Evolutionary conservation across 768 basidiomycete genomes (phyloP).

Genomic region (Xerocomellus dryophilus): DNA sequence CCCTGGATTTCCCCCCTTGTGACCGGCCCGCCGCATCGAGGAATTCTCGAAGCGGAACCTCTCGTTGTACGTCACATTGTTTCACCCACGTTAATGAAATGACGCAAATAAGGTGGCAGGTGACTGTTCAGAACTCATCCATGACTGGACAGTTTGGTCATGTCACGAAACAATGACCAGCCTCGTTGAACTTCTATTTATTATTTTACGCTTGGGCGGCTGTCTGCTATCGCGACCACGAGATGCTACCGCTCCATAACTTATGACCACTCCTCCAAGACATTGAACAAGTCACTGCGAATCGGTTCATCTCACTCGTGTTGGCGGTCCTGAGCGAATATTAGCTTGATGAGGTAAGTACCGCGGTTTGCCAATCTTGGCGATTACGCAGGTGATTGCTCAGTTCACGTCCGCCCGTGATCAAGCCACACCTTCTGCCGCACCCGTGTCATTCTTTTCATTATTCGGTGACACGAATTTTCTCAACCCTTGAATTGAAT

Average conservation of each 20-base stretch:
- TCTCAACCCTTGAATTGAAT: conserved; percentile 5
- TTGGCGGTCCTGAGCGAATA: neutral
- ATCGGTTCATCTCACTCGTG: conserved; percentile 4
- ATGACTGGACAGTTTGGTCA: neutral
- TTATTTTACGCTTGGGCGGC: neutral
- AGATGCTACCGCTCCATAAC: neutral
- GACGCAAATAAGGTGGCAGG: neutral
- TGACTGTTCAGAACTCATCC: neutral
- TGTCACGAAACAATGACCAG: too few relatives aligned
- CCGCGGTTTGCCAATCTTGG: neutral
- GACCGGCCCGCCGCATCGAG: too few relatives aligned
- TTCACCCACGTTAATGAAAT: neutral
- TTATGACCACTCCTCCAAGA: neutral
- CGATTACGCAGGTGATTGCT: conserved; percentile 12
- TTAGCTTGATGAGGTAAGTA: conserved; percentile 9
- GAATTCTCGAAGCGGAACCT: neutral
- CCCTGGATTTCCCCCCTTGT: neutral
- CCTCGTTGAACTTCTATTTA: too few relatives aligned
- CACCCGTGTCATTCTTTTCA: neutral
- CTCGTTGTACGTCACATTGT: neutral
- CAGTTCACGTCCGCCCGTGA: neutral
- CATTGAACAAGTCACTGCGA: neutral
- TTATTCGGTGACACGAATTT: neutral
- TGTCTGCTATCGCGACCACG: neutral
- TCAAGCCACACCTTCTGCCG: neutral